Evolutionary conservation across 371 early-diverging fungal species (phyloP).

Genomic region (Zychaea mexicana): DNA sequence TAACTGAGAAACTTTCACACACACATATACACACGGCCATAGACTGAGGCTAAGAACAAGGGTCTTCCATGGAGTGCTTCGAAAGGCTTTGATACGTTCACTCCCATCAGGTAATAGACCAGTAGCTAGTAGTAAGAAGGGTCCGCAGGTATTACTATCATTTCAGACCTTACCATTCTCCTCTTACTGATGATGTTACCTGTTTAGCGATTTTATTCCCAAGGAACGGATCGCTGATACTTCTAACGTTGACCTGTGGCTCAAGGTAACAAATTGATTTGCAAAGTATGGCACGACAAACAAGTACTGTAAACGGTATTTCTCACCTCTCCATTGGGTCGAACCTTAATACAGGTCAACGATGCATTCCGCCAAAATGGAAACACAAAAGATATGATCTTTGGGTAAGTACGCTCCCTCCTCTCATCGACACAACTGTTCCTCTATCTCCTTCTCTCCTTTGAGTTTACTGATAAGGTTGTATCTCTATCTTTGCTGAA

Average conservation of each 20-base stretch:
- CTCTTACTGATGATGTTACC: not conserved
- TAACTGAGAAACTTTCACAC: not conserved
- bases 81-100: slow-evolving; percentile 96
- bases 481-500: not conserved
- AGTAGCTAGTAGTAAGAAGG: too few species aligned
- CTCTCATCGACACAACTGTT: not conserved
- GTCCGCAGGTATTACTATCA: too few species aligned
- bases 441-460: not conserved
- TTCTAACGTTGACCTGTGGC: slow-evolving; percentile 75
- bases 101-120: slow-evolving; percentile 78
- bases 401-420: slow-evolving; percentile 55
- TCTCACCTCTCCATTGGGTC: too few species aligned
- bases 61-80: slow-evolving; percentile 92
- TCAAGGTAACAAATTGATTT: slow-evolving; percentile 62
- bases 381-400: slow-evolving; percentile 90
- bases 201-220: slow-evolving; percentile 75
- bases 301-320: not conserved
- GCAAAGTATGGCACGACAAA: not conserved
- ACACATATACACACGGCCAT: not conserved
- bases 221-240: slow-evolving; percentile 72
- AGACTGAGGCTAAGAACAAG: slow-evolving; percentile 80
- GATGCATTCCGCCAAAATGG: slow-evolving; percentile 83
- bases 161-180: too few species aligned
- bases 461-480: not conserved
- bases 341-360: slow-evolving; percentile 69